Percentiles rank a stretch among this genome's conserved stretches.
Conservation (phyloP, 257 asterid species). For the Leonotis leonurus region DNA sequence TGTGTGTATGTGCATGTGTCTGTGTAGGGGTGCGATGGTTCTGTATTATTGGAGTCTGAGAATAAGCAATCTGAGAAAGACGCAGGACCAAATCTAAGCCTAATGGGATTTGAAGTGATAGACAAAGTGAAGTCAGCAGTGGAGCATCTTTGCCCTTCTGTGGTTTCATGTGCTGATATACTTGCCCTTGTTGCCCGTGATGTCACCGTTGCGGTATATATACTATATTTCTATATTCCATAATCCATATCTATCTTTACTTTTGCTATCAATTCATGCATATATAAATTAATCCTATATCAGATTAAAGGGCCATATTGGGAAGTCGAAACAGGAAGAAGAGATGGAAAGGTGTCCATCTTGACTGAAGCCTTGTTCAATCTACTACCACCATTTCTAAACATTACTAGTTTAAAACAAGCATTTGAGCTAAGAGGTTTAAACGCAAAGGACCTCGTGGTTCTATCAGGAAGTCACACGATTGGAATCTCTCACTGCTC, state of each 20-base stretch:
- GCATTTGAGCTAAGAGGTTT: conserved; percentile 29
- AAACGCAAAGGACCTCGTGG: conserved; percentile 38
- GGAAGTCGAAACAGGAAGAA: conserved; percentile 44
- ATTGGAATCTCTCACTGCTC: conserved; percentile 39
- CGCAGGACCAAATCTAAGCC: conserved; percentile 35
- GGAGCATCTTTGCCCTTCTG: conserved; percentile 37
- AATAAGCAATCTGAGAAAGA: conserved; percentile 37
- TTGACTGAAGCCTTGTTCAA: conserved; percentile 18
- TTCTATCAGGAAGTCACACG: conserved; percentile 40
- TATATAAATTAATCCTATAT: too few species aligned
- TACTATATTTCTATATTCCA: too few species aligned
- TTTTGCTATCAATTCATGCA: too few species aligned
- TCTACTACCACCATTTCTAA: conserved; percentile 25
- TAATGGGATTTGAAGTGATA: conserved; percentile 38
- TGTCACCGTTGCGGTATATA: conserved; percentile 31
- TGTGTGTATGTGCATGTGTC: too few species aligned
- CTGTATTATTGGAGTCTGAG: conserved; percentile 34
- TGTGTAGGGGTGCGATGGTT: conserved; percentile 68
- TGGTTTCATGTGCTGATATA: conserved; percentile 52
- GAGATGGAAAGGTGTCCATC: conserved; percentile 37
- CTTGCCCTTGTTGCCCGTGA: conserved; percentile 40
- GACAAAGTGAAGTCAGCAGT: conserved; percentile 42
- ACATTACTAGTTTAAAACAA: conserved; percentile 23
- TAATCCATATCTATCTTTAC: too few species aligned
- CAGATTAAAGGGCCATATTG: conserved; percentile 37